Base-by-base conservation (phyloP, 768 basidiomycete species). In the Pulveroboletus sp. region DNA sequence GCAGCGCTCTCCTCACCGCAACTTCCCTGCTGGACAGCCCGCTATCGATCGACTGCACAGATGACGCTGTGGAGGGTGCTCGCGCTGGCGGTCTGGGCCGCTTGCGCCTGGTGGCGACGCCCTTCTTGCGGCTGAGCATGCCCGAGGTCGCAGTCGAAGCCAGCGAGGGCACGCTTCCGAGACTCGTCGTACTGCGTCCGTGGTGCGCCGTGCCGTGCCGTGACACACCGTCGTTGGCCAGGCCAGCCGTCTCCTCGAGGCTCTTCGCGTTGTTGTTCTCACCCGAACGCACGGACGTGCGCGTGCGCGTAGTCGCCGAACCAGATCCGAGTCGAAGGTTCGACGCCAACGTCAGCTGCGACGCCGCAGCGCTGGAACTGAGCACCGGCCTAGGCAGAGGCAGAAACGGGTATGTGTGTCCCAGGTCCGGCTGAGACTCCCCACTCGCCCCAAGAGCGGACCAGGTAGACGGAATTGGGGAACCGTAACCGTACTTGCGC, bases 1-100 rank as follows among this genome's bases (percentile, higher is more conserved):
- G 26, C 19, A 66, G 35, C 14, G 67, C 66, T 34, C 48, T 59
- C 42, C 49, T 59, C 41, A 61, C 64, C 8, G 56, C 51, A 11
- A 52, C 36, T 6, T 68, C 64, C 26, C 49, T 57, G 16, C 35
- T 37, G 17, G 64, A 66, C 10, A 62, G 7, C 24, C 47, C 48
- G 23, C 63, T 57, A 34, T 57, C 64, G 5, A 56, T 19, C 17
- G 66, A 64, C 39, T 57, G 55, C 26, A 63, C 45, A 0, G 64
- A 65, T 8, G 66, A 66, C 5, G 64, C 58, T 2, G 54, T 64
- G 3, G 66, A 68, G 6, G 59, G 51, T n/a, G 48, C 57, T 9
- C 64, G 64, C 14, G 45, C 26, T 11, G 54, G 56, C 7, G 40
- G 54, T 40, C 37, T 49, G 4, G 64, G 66, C 22, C 57, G 56